Evolutionary conservation across 2,329 filamentous ascomycete species (phyloP).

Genomic region (Furcasterigmium furcatum): DNA sequence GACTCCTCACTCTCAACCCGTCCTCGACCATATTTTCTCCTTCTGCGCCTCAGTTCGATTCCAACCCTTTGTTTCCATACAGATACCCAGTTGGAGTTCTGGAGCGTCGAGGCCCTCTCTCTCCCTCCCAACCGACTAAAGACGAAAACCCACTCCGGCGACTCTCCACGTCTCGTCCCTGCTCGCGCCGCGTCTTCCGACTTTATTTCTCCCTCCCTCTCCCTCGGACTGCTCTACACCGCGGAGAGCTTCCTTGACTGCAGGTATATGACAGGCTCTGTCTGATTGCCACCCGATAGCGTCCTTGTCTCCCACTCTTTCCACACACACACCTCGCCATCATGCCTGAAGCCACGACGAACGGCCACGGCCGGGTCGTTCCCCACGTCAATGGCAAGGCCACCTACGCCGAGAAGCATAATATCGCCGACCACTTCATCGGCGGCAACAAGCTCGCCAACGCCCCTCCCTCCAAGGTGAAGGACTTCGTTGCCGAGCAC

Average conservation of each 20-base stretch:
- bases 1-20: neutral
- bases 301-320: slow-evolving; percentile 7
- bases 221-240: neutral
- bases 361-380: slow-evolving; percentile 43
- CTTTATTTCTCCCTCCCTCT: slow-evolving; percentile 6
- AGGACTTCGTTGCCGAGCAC: slow-evolving; percentile 89
- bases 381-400: slow-evolving; percentile 54
- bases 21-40: neutral
- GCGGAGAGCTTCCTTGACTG: too few species aligned
- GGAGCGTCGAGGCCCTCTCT: neutral
- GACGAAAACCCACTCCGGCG: neutral
- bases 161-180: neutral
- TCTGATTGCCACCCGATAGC: slow-evolving; percentile 7
- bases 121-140: neutral
- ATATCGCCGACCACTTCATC: slow-evolving; percentile 90
- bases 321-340: slow-evolving; percentile 22
- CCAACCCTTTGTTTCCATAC: neutral
- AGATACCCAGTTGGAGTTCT: slow-evolving; percentile 2
- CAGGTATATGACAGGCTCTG: too few species aligned
- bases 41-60: neutral
- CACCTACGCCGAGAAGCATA: slow-evolving; percentile 77
- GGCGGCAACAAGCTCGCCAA: slow-evolving; percentile 85
- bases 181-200: neutral
- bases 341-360: slow-evolving; percentile 48
- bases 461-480: slow-evolving; percentile 81